Conservation (phyloP, 192 early-diverging fungal species). For the Backusella sp. region DNA sequence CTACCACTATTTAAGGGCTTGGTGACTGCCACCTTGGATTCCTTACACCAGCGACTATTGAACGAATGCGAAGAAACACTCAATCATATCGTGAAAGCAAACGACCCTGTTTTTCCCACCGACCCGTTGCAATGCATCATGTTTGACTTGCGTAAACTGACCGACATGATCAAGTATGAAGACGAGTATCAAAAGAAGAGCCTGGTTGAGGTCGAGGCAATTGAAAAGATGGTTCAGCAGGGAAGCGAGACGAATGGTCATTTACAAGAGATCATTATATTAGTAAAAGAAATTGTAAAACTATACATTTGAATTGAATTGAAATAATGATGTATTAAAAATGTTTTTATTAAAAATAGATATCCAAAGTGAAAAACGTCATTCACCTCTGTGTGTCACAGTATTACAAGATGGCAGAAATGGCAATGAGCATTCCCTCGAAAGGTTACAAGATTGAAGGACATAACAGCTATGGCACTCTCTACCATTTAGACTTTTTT, state of each 20-base stretch:
- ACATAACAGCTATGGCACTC: slow-evolving; percentile 23
- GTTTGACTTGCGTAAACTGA: slow-evolving; percentile 27
- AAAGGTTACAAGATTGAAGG: slow-evolving; percentile 42
- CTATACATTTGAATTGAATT: neutral
- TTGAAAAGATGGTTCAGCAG: neutral
- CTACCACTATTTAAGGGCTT: slow-evolving; percentile 16
- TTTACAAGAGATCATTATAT: neutral
- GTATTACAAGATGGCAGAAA: slow-evolving; percentile 33
- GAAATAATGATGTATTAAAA: too few relatives aligned
- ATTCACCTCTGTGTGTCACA: slow-evolving; percentile 32
- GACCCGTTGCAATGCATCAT: slow-evolving; percentile 24
- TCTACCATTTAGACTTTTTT: neutral
- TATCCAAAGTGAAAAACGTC: slow-evolving; percentile 25
- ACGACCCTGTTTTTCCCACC: slow-evolving; percentile 7
- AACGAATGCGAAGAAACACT: slow-evolving; percentile 27
- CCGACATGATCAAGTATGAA: slow-evolving; percentile 33
- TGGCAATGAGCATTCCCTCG: slow-evolving; percentile 38
- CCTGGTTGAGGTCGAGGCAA: neutral
- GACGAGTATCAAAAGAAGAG: neutral
- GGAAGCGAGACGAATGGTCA: neutral
- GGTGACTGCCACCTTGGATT: slow-evolving; percentile 31
- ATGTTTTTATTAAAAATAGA: neutral
- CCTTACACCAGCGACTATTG: slow-evolving; percentile 25
- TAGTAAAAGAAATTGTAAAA: neutral
- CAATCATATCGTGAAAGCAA: neutral